These are phyloP conservation scores for Cryptococcus sp. DNA, from an alignment of 1,284 basidiomycete genomes.

Conservation along the genomic window DNA sequence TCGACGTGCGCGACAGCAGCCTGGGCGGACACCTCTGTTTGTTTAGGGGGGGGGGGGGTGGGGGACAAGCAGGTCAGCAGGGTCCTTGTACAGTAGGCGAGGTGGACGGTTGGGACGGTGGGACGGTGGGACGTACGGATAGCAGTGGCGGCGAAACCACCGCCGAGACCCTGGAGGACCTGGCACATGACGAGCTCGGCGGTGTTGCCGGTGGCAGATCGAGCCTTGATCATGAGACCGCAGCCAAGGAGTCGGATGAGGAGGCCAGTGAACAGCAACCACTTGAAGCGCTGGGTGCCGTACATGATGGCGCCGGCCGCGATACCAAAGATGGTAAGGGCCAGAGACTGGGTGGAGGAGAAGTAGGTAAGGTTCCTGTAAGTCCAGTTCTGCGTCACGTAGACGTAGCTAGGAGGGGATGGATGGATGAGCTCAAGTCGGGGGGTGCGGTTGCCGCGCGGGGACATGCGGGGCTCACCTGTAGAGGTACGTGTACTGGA, in stretches of 20 bases:
- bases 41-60: too few species aligned
- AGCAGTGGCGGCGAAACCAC: conserved; percentile 66
- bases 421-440: neutral
- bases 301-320: conserved; percentile 50
- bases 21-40: conserved; percentile 69
- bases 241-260: conserved; percentile 66
- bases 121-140: conserved; percentile 75
- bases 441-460: too few species aligned
- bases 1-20: conserved; percentile 71
- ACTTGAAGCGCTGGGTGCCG: conserved; percentile 54
- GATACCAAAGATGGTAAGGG: conserved; percentile 52
- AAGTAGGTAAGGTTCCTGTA: conserved; percentile 43
- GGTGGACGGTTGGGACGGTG: conserved; percentile 67
- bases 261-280: conserved; percentile 63
- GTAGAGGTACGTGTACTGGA: conserved; percentile 44
- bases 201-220: conserved; percentile 58
- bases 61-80: too few species aligned
- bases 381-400: conserved; percentile 43
- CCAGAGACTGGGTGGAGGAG: conserved; percentile 41
- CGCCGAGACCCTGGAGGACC: conserved; percentile 47
- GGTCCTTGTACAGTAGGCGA: conserved; percentile 71
- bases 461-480: too few species aligned
- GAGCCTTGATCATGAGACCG: conserved; percentile 68
- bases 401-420: conserved; percentile 31
- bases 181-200: conserved; percentile 58